phyloP scores from a whole-genome alignment of 106 monocot species.

The Dioscorea alata region DNA sequence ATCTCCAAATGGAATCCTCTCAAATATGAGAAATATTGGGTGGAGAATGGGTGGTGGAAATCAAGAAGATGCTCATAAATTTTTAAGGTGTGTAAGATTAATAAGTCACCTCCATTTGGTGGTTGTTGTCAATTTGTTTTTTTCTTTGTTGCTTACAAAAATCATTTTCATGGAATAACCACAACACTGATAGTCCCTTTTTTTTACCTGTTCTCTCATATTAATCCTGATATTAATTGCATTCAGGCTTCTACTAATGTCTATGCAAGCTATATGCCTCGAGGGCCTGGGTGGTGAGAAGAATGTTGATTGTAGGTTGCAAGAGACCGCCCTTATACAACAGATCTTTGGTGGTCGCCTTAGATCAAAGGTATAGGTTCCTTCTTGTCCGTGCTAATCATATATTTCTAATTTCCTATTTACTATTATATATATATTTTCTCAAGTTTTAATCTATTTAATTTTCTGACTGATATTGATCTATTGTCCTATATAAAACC shows the following conservation, averaged over 20 bases:
- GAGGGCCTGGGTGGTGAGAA: constrained; percentile 81
- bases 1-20: constrained; percentile 71
- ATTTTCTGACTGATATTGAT: constrained; percentile 1
- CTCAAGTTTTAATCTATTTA: not conserved
- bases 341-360: constrained; percentile 96
- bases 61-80: constrained; percentile 99
- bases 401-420: not conserved
- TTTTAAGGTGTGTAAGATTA: constrained; percentile 51
- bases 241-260: constrained; percentile 78
- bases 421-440: not conserved
- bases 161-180: no score
- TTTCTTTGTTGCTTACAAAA: not conserved
- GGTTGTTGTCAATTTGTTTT: not conserved
- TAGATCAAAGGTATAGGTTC: constrained; percentile 56
- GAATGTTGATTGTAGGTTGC: constrained; percentile 60
- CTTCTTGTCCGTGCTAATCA: not conserved
- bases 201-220: not conserved
- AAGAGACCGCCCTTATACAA: constrained; percentile 93
- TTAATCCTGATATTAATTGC: not conserved
- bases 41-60: constrained; percentile 85
- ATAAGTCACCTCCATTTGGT: no score
- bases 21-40: constrained; percentile 78
- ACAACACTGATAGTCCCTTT: no score
- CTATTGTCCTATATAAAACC: not conserved
- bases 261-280: constrained; percentile 90